Percentiles rank a stretch among this genome's conserved stretches.
These are phyloP conservation scores for Calocybe indica DNA, from an alignment of 768 basidiomycete species.

Conservation along the genomic window DNA sequence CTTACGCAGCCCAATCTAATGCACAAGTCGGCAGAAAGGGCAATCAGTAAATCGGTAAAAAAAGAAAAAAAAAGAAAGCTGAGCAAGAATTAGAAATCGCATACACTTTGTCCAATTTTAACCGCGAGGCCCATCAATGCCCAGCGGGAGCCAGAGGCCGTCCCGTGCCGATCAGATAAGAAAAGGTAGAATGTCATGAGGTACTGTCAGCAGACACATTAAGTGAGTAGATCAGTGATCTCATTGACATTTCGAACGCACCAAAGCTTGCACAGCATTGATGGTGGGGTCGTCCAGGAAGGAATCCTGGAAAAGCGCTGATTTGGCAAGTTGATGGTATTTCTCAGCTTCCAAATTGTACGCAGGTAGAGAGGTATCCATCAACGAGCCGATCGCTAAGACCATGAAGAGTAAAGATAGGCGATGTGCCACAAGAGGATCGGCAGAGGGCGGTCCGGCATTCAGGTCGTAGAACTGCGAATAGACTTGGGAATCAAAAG, in stretches of 20 bases:
- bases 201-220: constrained; percentile 31
- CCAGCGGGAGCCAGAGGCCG: constrained; percentile 59
- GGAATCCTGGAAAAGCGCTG: constrained; percentile 56
- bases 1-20: constrained; percentile 67
- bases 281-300: constrained; percentile 67
- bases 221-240: constrained; percentile 10
- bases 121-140: constrained; percentile 65
- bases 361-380: constrained; percentile 48
- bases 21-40: background rate
- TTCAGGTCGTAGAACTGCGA: constrained; percentile 48
- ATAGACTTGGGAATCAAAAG: constrained; percentile 58
- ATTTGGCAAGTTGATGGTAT: constrained; percentile 61
- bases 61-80: no score
- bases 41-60: constrained; percentile 3
- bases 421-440: constrained; percentile 50
- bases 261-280: constrained; percentile 61
- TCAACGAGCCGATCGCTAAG: constrained; percentile 58
- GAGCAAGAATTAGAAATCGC: constrained; percentile 21
- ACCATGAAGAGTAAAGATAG: constrained; percentile 63
- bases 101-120: constrained; percentile 65
- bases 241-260: constrained; percentile 23
- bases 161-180: constrained; percentile 62
- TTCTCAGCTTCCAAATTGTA: constrained; percentile 68
- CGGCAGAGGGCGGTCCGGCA: constrained; percentile 37
- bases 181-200: constrained; percentile 70